Base-by-base conservation (phyloP, 306 rosid genomes). In the Medicago arabica region DNA sequence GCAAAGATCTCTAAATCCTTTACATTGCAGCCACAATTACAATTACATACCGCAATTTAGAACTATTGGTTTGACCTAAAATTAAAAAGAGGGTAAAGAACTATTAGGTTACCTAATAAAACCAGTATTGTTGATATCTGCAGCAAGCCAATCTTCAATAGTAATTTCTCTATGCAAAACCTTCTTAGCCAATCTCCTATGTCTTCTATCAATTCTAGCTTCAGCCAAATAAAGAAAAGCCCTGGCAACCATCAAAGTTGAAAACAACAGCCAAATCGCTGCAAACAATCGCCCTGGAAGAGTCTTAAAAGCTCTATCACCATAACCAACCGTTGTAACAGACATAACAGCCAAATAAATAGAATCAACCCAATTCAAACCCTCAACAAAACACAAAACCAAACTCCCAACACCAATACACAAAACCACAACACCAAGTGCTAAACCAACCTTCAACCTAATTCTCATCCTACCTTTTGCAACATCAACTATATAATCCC, bases 391-490 rank as follows among this genome's bases (percentile, higher is more conserved):
- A 51, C 75, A 89, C 86, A 92, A 36, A 19, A 88, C 85, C 79
- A 90, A 55, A 36, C 87, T 63, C 57, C 96, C 97, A 17, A 90
- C 55, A 28, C 93, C 96, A 77, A 90, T 87, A 77, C 94, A 90
- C 72, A 92, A 11, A 0, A 92, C 88, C 59, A 90, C 96, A 63
- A 90, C 93, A 10, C 96, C 93, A 28, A 92, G 89, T 5, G 97
- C 97, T 86, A 92, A 88, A 51, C 92, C 85, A 57, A 92, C 97
- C 82, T 90, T 92, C 81, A 90, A 72, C 25, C 96, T 83, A 40
- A 92, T 92, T 77, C 97, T 86, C 97, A 92, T 90, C 79, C 97
- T 86, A 2, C 97, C 96, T 71, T 92, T 92, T 0, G 86, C 97
- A 83, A 87, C 96, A 40, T 92, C 96, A 2, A 92, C 83, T 7